Evolutionary conservation across 371 early-diverging fungal genomes (phyloP).

Genomic region (Mortierella sp.): DNA sequence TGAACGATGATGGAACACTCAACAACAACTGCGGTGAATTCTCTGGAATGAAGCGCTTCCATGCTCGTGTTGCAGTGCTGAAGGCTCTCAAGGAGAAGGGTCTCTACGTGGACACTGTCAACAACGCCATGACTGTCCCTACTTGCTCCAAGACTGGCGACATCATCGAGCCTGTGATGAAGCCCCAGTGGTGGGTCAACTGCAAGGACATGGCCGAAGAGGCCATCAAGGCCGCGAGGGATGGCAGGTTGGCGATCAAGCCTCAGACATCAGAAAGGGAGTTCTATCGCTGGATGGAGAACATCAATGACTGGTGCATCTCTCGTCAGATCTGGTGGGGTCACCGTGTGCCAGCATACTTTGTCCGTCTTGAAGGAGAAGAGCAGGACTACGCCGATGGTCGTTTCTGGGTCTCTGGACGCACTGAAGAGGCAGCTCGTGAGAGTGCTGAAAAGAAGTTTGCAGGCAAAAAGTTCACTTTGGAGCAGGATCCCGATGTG

Average conservation of each 20-base stretch:
- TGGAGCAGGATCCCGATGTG: constrained; percentile 96
- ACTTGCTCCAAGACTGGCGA: constrained; percentile 95
- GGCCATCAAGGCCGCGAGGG: constrained; percentile 88
- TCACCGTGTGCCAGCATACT: constrained; percentile 98
- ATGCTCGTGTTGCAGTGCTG: constrained; percentile 92
- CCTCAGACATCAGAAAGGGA: constrained; percentile 94
- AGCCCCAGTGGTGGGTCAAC: constrained; percentile 99
- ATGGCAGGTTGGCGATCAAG: constrained; percentile 88
- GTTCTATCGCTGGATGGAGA: constrained; percentile 98
- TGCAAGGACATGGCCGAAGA: constrained; percentile 93
- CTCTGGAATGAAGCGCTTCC: constrained; percentile 95
- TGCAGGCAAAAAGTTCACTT: constrained; percentile 72
- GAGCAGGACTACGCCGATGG: constrained; percentile 67
- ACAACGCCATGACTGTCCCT: constrained; percentile 96
- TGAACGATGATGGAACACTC: constrained; percentile 96
- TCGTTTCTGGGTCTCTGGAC: constrained; percentile 91
- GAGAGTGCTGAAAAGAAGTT: constrained; percentile 80
- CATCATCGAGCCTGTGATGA: constrained; percentile 98
- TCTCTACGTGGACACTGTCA: constrained; percentile 88
- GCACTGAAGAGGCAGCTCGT: constrained; percentile 83
- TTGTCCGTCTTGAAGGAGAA: constrained; percentile 79
- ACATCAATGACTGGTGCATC: constrained; percentile 99
- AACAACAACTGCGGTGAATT: constrained; percentile 92
- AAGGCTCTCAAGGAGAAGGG: constrained; percentile 90
- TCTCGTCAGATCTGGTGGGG: constrained; percentile 99